Conservation (phyloP, 2,329 filamentous ascomycete genomes). For the Fusarium sp. region DNA sequence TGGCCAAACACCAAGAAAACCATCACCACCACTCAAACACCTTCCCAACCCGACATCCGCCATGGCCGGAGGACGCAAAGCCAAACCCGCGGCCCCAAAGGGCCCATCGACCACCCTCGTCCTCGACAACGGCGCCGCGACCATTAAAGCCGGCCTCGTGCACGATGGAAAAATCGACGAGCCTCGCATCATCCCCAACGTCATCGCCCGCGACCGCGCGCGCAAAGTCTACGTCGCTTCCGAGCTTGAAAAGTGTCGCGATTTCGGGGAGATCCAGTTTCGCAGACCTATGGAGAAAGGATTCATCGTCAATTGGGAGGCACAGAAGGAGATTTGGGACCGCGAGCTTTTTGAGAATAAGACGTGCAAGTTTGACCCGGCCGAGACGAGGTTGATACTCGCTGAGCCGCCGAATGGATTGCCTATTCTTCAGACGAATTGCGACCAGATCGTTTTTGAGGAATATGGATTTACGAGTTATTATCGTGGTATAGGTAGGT, state of each 20-base stretch:
- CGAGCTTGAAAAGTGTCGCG: slow-evolving; percentile 81
- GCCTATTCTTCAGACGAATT: slow-evolving; percentile 84
- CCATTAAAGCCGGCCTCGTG: slow-evolving; percentile 89
- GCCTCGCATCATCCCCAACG: slow-evolving; percentile 87
- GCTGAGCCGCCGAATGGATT: slow-evolving; percentile 89
- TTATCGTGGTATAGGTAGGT: slow-evolving; percentile 77
- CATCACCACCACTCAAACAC: slow-evolving; percentile 4
- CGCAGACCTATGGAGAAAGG: slow-evolving; percentile 93
- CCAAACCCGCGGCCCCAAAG: slow-evolving; percentile 63
- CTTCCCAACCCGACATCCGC: slow-evolving; percentile 6
- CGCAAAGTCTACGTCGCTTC: slow-evolving; percentile 83
- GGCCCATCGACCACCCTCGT: slow-evolving; percentile 79
- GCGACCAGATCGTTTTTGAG: slow-evolving; percentile 97
- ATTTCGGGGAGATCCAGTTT: slow-evolving; percentile 91
- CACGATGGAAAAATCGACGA: slow-evolving; percentile 59
- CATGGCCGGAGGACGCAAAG: slow-evolving; percentile 65
- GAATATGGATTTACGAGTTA: slow-evolving; percentile 95
- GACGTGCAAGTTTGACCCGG: slow-evolving; percentile 77
- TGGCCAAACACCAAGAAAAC: slow-evolving; percentile 4
- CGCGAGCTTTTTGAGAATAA: slow-evolving; percentile 82
- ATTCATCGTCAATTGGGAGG: slow-evolving; percentile 96
- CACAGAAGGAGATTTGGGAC: slow-evolving; percentile 96
- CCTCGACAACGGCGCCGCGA: slow-evolving; percentile 93
- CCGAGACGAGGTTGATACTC: slow-evolving; percentile 85
- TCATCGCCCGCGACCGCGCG: slow-evolving; percentile 85